Percentiles rank a stretch among this genome's conserved stretches.
Conservation (phyloP, 2,329 filamentous ascomycete genomes). For the Aspergillus quadricinctus region DNA sequence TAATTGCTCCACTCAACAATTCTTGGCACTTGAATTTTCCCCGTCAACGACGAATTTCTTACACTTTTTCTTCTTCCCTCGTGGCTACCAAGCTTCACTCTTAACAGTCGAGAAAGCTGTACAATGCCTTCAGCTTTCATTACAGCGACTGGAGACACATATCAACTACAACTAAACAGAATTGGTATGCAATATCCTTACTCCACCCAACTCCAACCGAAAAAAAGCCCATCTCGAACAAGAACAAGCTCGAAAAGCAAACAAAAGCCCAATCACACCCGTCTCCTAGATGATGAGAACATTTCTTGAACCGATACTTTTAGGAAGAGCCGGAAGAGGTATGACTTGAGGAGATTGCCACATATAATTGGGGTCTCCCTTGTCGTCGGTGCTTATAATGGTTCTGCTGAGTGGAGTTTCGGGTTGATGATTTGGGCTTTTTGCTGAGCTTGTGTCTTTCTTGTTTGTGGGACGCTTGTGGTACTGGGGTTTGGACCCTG, state of each 20-base stretch:
- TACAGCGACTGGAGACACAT: background rate
- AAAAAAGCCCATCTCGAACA: background rate
- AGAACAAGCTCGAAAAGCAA: background rate
- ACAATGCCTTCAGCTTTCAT: background rate
- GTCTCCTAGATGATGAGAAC: slow-evolving; percentile 40
- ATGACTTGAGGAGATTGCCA: slow-evolving; percentile 29
- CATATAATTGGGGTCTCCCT: slow-evolving; percentile 17
- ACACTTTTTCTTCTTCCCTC: background rate
- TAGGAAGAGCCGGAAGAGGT: slow-evolving; percentile 49
- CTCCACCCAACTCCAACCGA: background rate
- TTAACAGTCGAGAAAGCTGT: background rate
- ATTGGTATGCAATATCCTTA: background rate
- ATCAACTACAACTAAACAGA: background rate
- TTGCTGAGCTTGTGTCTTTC: background rate
- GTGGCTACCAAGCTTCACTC: background rate
- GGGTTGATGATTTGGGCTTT: background rate
- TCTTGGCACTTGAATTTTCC: background rate
- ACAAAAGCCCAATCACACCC: slow-evolving; percentile 7
- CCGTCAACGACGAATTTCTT: background rate
- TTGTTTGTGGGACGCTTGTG: background rate
- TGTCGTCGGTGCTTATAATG: slow-evolving; percentile 47
- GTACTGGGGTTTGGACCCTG: background rate
- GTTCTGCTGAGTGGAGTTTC: slow-evolving; percentile 40
- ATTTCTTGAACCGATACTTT: slow-evolving; percentile 38
- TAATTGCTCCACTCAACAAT: background rate